These are phyloP conservation scores for Phytopythium helicoides DNA, from an alignment of 352 stramenopile genomes.

Conservation along the genomic window DNA sequence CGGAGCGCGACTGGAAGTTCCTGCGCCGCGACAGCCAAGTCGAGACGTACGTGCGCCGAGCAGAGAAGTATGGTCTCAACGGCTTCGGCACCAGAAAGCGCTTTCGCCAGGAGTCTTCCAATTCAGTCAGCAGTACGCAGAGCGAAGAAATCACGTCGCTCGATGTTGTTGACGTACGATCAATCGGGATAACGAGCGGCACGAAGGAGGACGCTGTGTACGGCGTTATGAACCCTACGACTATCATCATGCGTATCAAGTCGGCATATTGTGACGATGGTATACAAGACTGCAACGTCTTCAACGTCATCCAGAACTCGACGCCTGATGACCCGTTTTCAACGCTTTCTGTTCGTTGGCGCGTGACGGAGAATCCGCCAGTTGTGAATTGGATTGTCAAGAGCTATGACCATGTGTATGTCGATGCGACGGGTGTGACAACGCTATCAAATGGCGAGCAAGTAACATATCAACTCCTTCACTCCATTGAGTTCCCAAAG, in stretches of 20 bases:
- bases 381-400: conserved; percentile 25
- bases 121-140: background rate
- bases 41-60: background rate
- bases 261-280: conserved; percentile 34
- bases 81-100: conserved; percentile 1
- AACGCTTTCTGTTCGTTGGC: conserved; percentile 25
- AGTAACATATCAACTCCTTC: conserved; percentile 36
- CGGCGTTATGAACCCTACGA: conserved; percentile 28
- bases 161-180: conserved; percentile 11
- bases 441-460: conserved; percentile 26
- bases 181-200: conserved; percentile 17
- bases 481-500: conserved; percentile 26
- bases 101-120: background rate
- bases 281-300: conserved; percentile 31
- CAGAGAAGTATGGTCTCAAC: conserved; percentile 3
- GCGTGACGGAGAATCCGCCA: conserved; percentile 24
- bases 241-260: conserved; percentile 33
- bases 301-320: conserved; percentile 27
- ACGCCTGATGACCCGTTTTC: conserved; percentile 44
- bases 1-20: conserved; percentile 28
- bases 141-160: conserved; percentile 18
- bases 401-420: conserved; percentile 43
- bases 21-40: conserved; percentile 13
- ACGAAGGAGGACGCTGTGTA: conserved; percentile 31
- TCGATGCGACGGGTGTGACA: conserved; percentile 37